Evolutionary conservation across 768 basidiomycete genomes (phyloP), one percentile per base, ranked within the genome.

Genomic region (Tubosaeta brunneosetosa): DNA sequence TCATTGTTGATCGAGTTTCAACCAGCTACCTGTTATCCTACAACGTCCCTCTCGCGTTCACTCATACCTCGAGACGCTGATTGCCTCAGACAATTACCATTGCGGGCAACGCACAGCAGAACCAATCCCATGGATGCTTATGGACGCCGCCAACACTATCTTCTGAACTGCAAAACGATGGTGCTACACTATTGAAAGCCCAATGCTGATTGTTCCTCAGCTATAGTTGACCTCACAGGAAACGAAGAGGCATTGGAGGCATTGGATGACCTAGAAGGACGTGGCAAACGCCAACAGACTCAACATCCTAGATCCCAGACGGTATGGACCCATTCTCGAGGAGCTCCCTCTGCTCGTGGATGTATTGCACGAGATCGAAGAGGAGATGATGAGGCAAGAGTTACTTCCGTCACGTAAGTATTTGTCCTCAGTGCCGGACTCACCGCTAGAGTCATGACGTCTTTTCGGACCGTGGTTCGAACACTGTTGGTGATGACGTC

Each of bases 121-220:
- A 93, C 56, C 85, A 85, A 52, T 86, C 85, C 89, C 87, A 3
- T 92, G 92, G 97, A 83, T 98, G 70, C 82, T 93, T 50, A 94
- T 91, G 7, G 92, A 97, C 56, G 86, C 93, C 0, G 94, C 94
- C 10, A 84, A 94, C 61, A 76, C 83, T 27, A 88, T 99, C 31
- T 90, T 97, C 65, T 79, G 81, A 56, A 77, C 78, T 7, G 91
- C 93, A 1, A 86, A 88, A 65, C 78, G 82, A 17, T 73, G 94
- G n/a, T 94, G 91, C 54, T 97, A 91, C 61, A 76, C 77, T 3
- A 73, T 83, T 44, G 73, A 62, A 32, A 58, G 63, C 22, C 3
- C 7, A 53, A 60, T 25, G 66, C 61, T 17, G 60, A 61, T 40
- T 27, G 52, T 11, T 16, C 58, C 31, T 40, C 64, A 44, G 63